phyloP scores from a whole-genome alignment of 2,329 filamentous ascomycete species.

The Hymenoscyphus linearis region DNA sequence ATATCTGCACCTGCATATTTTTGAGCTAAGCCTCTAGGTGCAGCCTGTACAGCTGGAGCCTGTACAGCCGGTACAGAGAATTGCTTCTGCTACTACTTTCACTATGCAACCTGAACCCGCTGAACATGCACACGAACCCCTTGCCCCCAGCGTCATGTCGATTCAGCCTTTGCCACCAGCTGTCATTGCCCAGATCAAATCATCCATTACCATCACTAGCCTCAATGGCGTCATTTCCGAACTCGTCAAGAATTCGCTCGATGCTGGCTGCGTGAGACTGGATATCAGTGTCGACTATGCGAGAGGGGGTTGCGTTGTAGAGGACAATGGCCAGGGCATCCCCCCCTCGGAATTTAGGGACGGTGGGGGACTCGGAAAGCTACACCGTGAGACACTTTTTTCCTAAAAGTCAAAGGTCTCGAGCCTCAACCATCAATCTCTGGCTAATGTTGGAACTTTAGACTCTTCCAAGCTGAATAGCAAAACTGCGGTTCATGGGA shows the following conservation, averaged over 20 bases:
- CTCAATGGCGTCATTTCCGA: constrained; percentile 67
- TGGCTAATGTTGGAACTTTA: constrained; percentile 34
- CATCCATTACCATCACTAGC: constrained; percentile 72
- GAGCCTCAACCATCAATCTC: background rate
- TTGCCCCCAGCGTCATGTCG: constrained; percentile 35
- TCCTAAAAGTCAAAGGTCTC: background rate
- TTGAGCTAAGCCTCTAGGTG: background rate
- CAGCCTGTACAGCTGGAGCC: too few species aligned
- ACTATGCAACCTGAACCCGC: background rate
- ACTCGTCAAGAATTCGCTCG: constrained; percentile 77
- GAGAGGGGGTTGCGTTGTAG: constrained; percentile 70
- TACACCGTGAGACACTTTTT: constrained; percentile 55
- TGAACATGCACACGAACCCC: background rate
- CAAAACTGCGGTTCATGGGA: constrained; percentile 51
- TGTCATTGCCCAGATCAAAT: constrained; percentile 75
- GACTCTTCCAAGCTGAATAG: constrained; percentile 71
- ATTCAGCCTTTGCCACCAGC: constrained; percentile 66
- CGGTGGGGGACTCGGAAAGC: constrained; percentile 64
- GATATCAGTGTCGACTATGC: constrained; percentile 67
- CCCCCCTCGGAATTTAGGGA: constrained; percentile 64
- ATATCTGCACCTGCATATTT: background rate
- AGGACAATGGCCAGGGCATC: constrained; percentile 84
- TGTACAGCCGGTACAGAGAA: too few species aligned
- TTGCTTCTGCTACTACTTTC: background rate
- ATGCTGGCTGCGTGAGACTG: constrained; percentile 67